Evolutionary conservation across 129 eudicot genomes (phyloP).

Genomic region (Solidago caesia): DNA sequence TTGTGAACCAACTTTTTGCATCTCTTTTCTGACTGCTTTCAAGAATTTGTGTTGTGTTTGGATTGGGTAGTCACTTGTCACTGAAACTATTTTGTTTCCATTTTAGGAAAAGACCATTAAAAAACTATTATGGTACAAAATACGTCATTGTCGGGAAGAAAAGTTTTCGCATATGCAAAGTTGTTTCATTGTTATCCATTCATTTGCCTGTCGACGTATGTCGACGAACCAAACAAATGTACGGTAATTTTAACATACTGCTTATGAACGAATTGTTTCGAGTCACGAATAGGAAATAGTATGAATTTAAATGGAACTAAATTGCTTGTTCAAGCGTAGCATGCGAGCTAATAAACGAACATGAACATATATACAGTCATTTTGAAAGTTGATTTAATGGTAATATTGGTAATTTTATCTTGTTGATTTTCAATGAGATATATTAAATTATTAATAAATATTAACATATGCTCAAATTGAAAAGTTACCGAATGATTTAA

Average conservation of each 20-base stretch:
- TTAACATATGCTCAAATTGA: too few relatives aligned
- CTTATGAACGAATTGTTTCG: too few relatives aligned
- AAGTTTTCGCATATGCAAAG: conserved; percentile 31
- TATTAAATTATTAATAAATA: too few relatives aligned
- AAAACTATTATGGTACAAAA: not conserved
- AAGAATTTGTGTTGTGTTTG: conserved; percentile 20
- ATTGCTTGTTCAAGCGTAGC: too few relatives aligned
- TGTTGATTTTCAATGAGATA: too few relatives aligned
- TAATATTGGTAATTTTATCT: too few relatives aligned
- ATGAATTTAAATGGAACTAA: too few relatives aligned
- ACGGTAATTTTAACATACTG: not conserved
- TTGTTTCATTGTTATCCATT: conserved; percentile 17
- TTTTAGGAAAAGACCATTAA: conserved; percentile 7
- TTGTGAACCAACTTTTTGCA: conserved; percentile 14
- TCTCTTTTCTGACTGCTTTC: conserved; percentile 23
- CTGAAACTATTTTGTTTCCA: conserved; percentile 3
- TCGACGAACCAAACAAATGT: not conserved
- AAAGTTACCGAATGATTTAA: too few relatives aligned
- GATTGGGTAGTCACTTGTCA: conserved; percentile 27
- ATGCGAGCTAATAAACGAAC: too few relatives aligned
- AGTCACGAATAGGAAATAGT: too few relatives aligned
- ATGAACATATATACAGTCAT: too few relatives aligned
- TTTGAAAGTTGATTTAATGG: too few relatives aligned
- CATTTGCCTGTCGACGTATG: not conserved
- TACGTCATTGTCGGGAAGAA: conserved; percentile 9